Evolutionary conservation across 352 stramenopile genomes (phyloP), one percentile per base, ranked within the genome.

Genomic region (Phytopythium boreale): DNA sequence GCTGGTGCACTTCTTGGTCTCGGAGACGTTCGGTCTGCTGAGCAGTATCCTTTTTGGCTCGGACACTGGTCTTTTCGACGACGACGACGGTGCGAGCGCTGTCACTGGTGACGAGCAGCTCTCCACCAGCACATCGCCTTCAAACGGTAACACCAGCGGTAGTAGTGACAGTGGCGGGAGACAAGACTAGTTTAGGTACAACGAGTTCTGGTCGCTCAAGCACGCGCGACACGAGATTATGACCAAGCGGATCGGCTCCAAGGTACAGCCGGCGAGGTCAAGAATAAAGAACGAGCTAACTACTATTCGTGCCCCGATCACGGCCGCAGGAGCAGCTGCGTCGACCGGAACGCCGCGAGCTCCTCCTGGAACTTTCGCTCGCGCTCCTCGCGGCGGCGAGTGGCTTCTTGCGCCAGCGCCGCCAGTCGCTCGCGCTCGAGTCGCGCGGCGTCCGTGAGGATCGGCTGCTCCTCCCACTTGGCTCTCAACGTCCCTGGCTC

Each of bases 1-100:
- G 19, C 46, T 88, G n/a, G 36, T 90, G 24, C 87, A 89, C 64
- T 88, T 84, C 56, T 27, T 81, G 26, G 69, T 88, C 49, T 80
- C 75, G 0, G 74, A 89, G 59, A 75, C 64, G 20, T 68, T 83
- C 50, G 57, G 57, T 0, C 65, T 87, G 0, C 46, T 87, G 3
- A 66, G 71, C 36, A 80, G 65, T 43, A 58, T 87, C 22, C 36
- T 90, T 12, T 72, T 89, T 31, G 82, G 80, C 4, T 62, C 72
- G 4, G 29, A 56, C 0, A 26, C 49, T 17, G 49, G 55, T 8
- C 59, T 53, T 4, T 53, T 52, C 15, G 50, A 58, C 15, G 39
- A 64, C 17, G 49, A 66, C 5, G 57, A 59, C 17, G 46, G 36
- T 1, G 57, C 5, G 12, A 58, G n/a, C 22, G 36, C 19, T 15